These are phyloP conservation scores for Amphirosellinia nigrospora DNA, from an alignment of 495 filamentous ascomycete genomes.

Conservation along the genomic window DNA sequence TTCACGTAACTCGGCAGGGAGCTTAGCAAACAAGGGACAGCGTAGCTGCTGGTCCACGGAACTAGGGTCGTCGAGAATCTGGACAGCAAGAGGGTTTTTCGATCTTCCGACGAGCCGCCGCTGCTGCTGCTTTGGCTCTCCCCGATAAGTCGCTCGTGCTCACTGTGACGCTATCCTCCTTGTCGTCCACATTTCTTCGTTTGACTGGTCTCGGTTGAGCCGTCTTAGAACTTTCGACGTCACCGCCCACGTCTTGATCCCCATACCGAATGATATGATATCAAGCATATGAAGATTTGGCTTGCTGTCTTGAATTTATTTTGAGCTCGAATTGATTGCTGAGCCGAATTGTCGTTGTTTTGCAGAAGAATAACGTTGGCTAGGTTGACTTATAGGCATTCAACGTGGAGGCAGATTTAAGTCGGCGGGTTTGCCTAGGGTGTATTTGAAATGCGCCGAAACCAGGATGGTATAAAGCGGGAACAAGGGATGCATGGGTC, in stretches of 20 bases:
- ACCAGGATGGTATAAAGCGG: conserved; percentile 4
- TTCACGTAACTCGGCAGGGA: conserved; percentile 37
- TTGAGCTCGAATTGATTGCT: no score
- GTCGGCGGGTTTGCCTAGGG: background rate
- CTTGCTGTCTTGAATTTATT: background rate
- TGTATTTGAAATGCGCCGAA: conserved; percentile 18
- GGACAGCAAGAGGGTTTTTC: conserved; percentile 33
- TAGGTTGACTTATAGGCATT: background rate
- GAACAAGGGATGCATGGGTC: conserved; percentile 2
- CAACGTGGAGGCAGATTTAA: background rate
- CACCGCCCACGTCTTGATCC: conserved; percentile 22
- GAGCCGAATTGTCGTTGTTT: background rate
- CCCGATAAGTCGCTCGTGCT: conserved; percentile 22
- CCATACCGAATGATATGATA: conserved; percentile 20
- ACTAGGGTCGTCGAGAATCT: conserved; percentile 28
- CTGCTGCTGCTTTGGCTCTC: conserved; percentile 9
- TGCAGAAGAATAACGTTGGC: background rate
- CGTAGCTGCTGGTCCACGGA: conserved; percentile 27
- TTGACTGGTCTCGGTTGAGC: conserved; percentile 10
- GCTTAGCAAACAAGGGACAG: conserved; percentile 33
- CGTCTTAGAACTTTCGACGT: conserved; percentile 22
- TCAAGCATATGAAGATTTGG: conserved; percentile 13
- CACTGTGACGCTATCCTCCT: background rate
- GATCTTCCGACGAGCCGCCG: conserved; percentile 1
- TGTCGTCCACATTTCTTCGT: background rate